These are phyloP conservation scores for Fraxinus ornus DNA, from an alignment of 305 asterid species.

Conservation along the genomic window DNA sequence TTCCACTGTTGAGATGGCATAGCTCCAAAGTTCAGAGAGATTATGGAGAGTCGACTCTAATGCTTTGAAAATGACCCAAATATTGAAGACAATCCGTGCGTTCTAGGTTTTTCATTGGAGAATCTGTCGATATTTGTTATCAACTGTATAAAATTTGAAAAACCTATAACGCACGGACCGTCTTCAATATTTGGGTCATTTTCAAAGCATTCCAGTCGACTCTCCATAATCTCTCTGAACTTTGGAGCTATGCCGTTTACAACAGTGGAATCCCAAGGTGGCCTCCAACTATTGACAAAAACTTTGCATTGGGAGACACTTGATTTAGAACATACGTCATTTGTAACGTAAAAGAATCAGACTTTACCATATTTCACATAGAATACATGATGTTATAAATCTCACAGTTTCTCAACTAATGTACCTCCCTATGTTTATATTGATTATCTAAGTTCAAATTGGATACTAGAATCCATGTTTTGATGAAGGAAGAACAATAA, in stretches of 20 bases:
- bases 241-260: slow-evolving; percentile 77
- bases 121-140: slow-evolving; percentile 22
- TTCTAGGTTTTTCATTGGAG: slow-evolving; percentile 37
- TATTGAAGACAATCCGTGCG: slow-evolving; percentile 39
- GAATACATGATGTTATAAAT: slow-evolving; percentile 20
- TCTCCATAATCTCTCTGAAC: slow-evolving; percentile 68
- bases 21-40: slow-evolving; percentile 72
- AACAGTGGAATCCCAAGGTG: slow-evolving; percentile 75
- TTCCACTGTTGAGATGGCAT: slow-evolving; percentile 59
- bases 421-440: slow-evolving; percentile 64
- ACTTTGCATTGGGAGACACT: slow-evolving; percentile 10
- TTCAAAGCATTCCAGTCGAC: slow-evolving; percentile 52
- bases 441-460: slow-evolving; percentile 67
- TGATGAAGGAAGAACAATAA: slow-evolving; percentile 41
- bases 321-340: slow-evolving; percentile 41
- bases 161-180: slow-evolving; percentile 63
- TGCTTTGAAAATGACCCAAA: slow-evolving; percentile 53
- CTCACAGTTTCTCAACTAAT: slow-evolving; percentile 15
- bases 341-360: no score
- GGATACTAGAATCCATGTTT: slow-evolving; percentile 73
- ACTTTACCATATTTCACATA: no score
- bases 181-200: slow-evolving; percentile 43
- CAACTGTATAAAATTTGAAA: slow-evolving; percentile 67
- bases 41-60: slow-evolving; percentile 56
- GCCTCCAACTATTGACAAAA: slow-evolving; percentile 59